Base-by-base conservation (phyloP, 1,139 yeast species). In the Blastobotrys malaysiensis region DNA sequence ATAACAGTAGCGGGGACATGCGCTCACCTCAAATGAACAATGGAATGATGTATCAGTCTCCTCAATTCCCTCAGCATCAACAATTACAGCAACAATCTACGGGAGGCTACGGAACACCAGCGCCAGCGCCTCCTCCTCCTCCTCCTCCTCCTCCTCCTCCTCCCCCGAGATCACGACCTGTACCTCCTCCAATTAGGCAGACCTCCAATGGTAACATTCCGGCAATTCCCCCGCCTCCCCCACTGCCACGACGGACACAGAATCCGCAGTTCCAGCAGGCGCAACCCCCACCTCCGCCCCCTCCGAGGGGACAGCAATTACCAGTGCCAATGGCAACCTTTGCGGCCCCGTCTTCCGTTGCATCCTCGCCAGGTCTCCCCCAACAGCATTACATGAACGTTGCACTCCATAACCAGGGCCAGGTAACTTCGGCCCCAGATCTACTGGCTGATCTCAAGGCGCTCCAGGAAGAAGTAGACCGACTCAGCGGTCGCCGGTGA, bases 381-480 rank as follows among this genome's bases (percentile, higher is more conserved):
- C 39, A 31, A 16, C 39, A 13, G 16, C 39, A 3, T 2, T 31
- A 31, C 39, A 31, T 31, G 16, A 31, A 31, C 39, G 16, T n/a
- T n/a, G 39, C n/a, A 11, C 39, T 16, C 7, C 39, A 13, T 14
- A 31, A 31, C 39, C 39, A 31, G 3, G 56, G 51, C n/a, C 55
- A 60, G 26, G 49, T 60, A 3, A 52, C 64, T 2, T 65, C 68
- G 7, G 63, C 66, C 3, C 68, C 68, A 2, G 67, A 64, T 50
- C 58, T 66, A 3, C 54, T 66, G 49, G 60, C 68, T 1, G 69
- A 66, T 49, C 52, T 66, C n/a, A 55, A 59, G 31, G 65, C 68
- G 6, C 59, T 66, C 16, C 68, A 65, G 48, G 66, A 62, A 6
- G 68, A 65, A 52, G 68, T 65, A 18, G 63, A 64, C 46, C 57